A percentile compares a stretch with the other conserved stretches of the same genome.
These are phyloP conservation scores for Rheum nobile DNA, from an alignment of 148 eudicot genomes.

Conservation along the genomic window DNA sequence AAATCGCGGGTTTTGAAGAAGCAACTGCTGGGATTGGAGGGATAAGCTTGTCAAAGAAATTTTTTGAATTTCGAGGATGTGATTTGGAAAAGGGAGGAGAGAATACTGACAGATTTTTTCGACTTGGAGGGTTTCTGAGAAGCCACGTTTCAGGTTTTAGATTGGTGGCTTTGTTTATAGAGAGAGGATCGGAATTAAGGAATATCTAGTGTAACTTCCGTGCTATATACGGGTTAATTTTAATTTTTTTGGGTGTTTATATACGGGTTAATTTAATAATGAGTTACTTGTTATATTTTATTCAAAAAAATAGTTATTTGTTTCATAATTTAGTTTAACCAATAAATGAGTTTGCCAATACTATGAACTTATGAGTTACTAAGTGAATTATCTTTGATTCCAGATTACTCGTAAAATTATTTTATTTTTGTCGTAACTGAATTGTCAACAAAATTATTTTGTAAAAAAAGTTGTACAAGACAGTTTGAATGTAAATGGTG, in stretches of 20 bases:
- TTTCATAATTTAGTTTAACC: too few relatives aligned
- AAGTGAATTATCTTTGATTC: constrained; percentile 27
- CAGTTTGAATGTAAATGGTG: constrained; percentile 92
- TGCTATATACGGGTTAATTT: too few relatives aligned
- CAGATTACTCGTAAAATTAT: too few relatives aligned
- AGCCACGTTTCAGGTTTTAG: not conserved
- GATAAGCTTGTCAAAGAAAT: not conserved
- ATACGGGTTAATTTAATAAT: too few relatives aligned
- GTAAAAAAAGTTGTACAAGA: constrained; percentile 77
- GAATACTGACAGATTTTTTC: not conserved
- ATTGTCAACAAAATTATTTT: constrained; percentile 30
- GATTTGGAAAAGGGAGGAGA: not conserved
- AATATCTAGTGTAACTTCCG: too few relatives aligned
- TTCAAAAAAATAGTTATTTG: too few relatives aligned
- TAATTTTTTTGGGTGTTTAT: too few relatives aligned
- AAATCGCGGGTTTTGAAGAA: not conserved
- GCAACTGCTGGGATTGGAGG: not conserved
- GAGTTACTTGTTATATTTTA: too few relatives aligned
- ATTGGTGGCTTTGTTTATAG: too few relatives aligned
- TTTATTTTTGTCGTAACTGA: constrained; percentile 3
- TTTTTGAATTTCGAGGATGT: not conserved
- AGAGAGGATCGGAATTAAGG: too few relatives aligned
- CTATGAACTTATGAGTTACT: too few relatives aligned
- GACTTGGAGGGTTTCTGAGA: not conserved
- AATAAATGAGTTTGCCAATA: too few relatives aligned